Base-by-base conservation (phyloP, 805 yeast genomes). In the Schwanniomyces occidentalis region DNA sequence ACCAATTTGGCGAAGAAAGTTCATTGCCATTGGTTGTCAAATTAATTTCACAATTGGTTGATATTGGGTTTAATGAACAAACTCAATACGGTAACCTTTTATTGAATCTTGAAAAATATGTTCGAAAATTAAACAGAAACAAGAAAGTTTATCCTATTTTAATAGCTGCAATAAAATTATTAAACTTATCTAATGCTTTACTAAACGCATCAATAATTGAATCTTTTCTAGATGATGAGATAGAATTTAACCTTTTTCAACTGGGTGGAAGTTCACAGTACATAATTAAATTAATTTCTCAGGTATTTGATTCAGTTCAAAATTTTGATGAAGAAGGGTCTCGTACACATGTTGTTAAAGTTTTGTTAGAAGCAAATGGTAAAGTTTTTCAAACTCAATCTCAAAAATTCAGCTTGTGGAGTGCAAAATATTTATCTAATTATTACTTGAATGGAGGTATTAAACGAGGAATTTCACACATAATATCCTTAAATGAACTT, bases 381-480 rank as follows among this genome's bases (percentile, higher is more conserved):
- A 13, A 1, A 16, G 17, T n/a, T 3, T 10, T 24, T 13, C 15
- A 18, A 13, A 7, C 19, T 7, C 44, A 34, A 12, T 38, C 52
- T 5, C 37, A 34, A 10, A 40, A 38, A 2, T 55, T 51, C 34
- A 39, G 37, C 19, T n/a, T 36, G 5, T 58, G 63, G 63, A 34
- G 51, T 24, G 49, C 54, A 4, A 36, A 35, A 5, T 56, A 56
- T 32, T 25, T 58, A 12, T 45, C 56, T 6, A 38, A 38, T 16
- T 55, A 32, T 29, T 58, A 51, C 27, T 34, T 57, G 19, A 22
- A 26, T 8, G 60, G 60, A 4, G 55, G 48, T 2, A 21, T 46
- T 4, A 30, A 27, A 9, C 23, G 32, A 6, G 46, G 30, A 17
- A 27, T 31, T 15, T 27, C 32, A 13, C 24, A 29, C 7, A 14